Conservation (phyloP, 352 stramenopile genomes). For the Globisporangium lucens region DNA sequence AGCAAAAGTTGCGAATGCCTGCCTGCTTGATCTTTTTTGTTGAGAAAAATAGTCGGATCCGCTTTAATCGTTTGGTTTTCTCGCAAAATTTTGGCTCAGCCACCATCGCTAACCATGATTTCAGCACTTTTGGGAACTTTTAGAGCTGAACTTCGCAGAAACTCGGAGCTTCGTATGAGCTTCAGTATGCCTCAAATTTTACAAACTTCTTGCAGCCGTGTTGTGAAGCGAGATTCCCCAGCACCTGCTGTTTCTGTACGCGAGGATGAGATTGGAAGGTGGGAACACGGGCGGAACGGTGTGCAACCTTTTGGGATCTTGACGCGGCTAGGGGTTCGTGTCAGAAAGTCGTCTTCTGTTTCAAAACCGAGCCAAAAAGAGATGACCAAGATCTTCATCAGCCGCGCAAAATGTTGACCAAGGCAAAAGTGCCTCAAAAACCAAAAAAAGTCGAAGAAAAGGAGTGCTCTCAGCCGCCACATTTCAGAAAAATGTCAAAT, state of each 20-base stretch:
- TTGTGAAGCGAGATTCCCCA: not conserved
- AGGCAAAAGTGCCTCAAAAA: not conserved
- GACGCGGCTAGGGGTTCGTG: not conserved
- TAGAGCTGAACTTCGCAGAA: not conserved
- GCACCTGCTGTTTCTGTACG: constrained; percentile 3
- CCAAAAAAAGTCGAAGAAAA: not conserved
- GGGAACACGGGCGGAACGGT: constrained; percentile 8
- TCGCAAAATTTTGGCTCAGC: not conserved
- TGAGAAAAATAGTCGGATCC: not conserved
- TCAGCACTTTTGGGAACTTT: not conserved
- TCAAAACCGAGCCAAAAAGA: not conserved
- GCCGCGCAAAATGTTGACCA: not conserved
- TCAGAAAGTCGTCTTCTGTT: constrained; percentile 6
- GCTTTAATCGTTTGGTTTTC: not conserved
- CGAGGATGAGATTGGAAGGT: constrained; percentile 5
- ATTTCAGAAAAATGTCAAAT: not conserved
- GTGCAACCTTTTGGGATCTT: not conserved
- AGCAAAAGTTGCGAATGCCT: not conserved
- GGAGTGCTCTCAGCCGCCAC: not conserved
- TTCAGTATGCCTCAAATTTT: not conserved
- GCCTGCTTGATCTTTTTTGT: not conserved
- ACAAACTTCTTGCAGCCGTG: not conserved
- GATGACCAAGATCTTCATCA: not conserved
- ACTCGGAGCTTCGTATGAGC: not conserved
- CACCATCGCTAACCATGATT: not conserved